Base-by-base conservation (phyloP, 805 yeast genomes). In the Suhomyces canberraensis region DNA sequence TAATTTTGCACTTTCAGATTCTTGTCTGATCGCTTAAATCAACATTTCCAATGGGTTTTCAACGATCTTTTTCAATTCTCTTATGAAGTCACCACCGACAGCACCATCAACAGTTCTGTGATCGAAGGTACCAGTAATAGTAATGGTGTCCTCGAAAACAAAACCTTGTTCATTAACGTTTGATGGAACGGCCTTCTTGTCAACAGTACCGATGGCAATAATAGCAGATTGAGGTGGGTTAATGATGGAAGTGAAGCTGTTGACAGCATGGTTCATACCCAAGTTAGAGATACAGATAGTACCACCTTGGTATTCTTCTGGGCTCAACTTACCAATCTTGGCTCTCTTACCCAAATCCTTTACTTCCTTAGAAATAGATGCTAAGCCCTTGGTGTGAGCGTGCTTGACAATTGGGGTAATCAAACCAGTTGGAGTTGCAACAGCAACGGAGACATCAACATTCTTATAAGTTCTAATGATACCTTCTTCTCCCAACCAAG, bases 271-370 rank as follows among this genome's bases (percentile, higher is more conserved):
- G 80, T 93, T 93, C 98, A 93, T 93, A 61, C 99, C 99, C 76
- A 93, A 75, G 83, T 93, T 93, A 49, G 98, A 93, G 59, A 93
- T 91, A 64, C 97, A 89, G 66, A 93, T 87, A 52, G 98, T 90
- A 60, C 99, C 99, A 56, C 99, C 99, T 77, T 88, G 96, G 82
- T 85, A 93, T 73, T 93, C 98, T 66, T 88, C 95, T 46, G 99
- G 99, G 48, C 69, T 60, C 63, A 93, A 81, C 75, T 91, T 93
- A 69, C 88, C 89, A 42, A 76, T 88, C 69, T 91, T 89, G 44
- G 99, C 99, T 69, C 93, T 87, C 76, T 85, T 85, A 51, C 96
- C 98, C 51, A 93, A 76, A 52, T 84, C 96, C 75, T 93, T 93
- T 56, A 87, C 78, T 61, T 83, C 87, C 43, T 64, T 61, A 29